Evolutionary conservation across 805 yeast species (phyloP).

Genomic region (Yamadazyma sp.): DNA sequence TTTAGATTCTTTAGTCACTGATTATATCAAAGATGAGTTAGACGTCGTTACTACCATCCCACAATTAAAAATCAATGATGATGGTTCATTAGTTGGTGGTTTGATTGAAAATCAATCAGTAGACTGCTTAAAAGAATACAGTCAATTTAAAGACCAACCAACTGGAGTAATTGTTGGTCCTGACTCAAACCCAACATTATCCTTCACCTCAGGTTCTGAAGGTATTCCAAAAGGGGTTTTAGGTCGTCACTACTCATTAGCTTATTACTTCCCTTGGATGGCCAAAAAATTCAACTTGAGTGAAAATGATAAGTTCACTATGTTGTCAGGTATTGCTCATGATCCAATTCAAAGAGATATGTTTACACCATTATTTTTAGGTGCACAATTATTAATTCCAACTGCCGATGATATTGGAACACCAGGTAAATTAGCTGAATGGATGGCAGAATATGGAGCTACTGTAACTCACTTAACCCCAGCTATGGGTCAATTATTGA

Average conservation of each 20-base stretch:
- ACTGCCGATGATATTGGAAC: constrained; percentile 98
- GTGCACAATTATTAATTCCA: constrained; percentile 91
- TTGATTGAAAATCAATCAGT: constrained; percentile 16
- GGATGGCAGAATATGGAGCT: constrained; percentile 92
- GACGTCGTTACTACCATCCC: constrained; percentile 72
- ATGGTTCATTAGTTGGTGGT: constrained; percentile 72
- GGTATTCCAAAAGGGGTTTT: constrained; percentile 98
- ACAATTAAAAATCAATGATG: constrained; percentile 70
- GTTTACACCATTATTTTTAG: constrained; percentile 95
- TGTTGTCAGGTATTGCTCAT: constrained; percentile 98
- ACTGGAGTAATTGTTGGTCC: constrained; percentile 96
- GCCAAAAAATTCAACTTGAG: constrained; percentile 75
- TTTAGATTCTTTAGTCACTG: constrained; percentile 72
- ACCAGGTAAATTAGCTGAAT: constrained; percentile 94
- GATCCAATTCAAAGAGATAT: constrained; percentile 99
- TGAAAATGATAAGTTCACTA: constrained; percentile 84
- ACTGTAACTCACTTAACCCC: constrained; percentile 98
- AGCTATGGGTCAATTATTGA: constrained; percentile 96
- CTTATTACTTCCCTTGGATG: constrained; percentile 99
- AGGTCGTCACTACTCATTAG: constrained; percentile 95
- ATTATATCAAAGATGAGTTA: constrained; percentile 71
- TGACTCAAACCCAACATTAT: constrained; percentile 92
- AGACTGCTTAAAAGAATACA: constrained; percentile 52
- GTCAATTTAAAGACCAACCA: constrained; percentile 48
- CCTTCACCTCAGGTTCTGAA: constrained; percentile 97